phyloP scores from a whole-genome alignment of 2,329 filamentous ascomycete species.

The Cercospora sp. region DNA sequence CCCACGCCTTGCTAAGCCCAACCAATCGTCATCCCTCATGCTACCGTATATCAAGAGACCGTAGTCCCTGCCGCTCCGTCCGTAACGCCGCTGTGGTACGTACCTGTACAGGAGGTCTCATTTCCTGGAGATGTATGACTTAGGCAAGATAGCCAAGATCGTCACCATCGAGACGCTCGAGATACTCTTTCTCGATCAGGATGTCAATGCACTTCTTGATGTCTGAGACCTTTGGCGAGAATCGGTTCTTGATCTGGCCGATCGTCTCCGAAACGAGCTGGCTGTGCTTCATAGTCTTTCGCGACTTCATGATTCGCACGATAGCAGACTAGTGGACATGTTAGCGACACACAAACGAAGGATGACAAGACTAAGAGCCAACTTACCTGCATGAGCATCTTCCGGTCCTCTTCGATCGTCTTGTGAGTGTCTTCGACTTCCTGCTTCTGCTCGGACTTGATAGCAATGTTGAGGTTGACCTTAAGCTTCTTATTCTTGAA shows the following conservation, averaged over 20 bases:
- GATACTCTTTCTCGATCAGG: slow-evolving; percentile 96
- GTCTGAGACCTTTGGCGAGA: slow-evolving; percentile 87
- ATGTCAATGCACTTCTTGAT: slow-evolving; percentile 99
- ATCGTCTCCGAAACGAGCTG: slow-evolving; percentile 95
- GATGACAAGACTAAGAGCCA: slow-evolving; percentile 12
- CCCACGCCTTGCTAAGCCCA: slow-evolving; percentile 35
- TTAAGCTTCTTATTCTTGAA: slow-evolving; percentile 99
- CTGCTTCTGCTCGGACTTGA: slow-evolving; percentile 94
- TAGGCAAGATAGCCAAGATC: slow-evolving; percentile 92
- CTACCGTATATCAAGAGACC: slow-evolving; percentile 12
- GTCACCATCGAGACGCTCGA: slow-evolving; percentile 91
- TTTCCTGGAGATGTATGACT: neutral
- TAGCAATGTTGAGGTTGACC: slow-evolving; percentile 90
- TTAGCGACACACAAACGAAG: slow-evolving; percentile 34
- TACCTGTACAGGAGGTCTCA: neutral
- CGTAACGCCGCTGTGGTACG: slow-evolving; percentile 6
- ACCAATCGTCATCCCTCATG: slow-evolving; percentile 11
- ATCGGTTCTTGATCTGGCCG: slow-evolving; percentile 87
- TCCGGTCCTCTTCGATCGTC: slow-evolving; percentile 97
- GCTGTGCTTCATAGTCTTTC: slow-evolving; percentile 97
- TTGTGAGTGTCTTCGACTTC: slow-evolving; percentile 98
- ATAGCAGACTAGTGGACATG: slow-evolving; percentile 74
- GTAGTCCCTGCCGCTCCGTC: slow-evolving; percentile 8
- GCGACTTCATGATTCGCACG: slow-evolving; percentile 98
- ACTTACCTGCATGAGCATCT: slow-evolving; percentile 91